These are phyloP conservation scores for Tetrahymena borealis DNA, from an alignment of 73 alveolate genomes.

Conservation along the genomic window DNA sequence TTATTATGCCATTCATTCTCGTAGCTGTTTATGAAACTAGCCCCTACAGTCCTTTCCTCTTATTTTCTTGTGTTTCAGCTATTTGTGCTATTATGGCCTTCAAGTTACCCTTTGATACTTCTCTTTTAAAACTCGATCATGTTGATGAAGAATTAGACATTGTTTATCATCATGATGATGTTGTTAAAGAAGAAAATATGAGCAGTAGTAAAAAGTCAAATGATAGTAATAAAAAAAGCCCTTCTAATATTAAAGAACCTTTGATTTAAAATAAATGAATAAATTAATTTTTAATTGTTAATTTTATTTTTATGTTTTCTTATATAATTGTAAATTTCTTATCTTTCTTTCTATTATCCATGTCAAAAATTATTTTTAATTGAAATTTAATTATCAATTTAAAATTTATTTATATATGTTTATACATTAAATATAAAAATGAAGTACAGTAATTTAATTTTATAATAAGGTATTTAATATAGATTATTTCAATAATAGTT, in stretches of 20 bases:
- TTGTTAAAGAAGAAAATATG: not conserved
- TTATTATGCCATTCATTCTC: not conserved
- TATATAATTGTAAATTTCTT: no score
- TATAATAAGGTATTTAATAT: not conserved
- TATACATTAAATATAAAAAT: no score
- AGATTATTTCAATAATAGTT: not conserved
- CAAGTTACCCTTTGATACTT: not conserved
- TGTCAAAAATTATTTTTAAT: no score
- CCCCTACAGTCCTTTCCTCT: not conserved
- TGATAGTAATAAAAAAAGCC: not conserved
- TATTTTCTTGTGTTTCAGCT: not conserved
- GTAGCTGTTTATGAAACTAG: not conserved
- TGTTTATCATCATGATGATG: not conserved
- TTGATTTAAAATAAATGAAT: not conserved
- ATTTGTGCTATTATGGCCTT: not conserved
- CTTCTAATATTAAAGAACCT: not conserved
- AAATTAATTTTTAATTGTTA: not conserved
- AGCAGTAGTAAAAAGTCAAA: not conserved
- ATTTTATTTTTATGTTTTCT: not conserved
- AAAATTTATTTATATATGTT: no score
- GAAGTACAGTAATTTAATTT: no score
- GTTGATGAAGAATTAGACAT: not conserved
- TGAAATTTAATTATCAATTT: no score
- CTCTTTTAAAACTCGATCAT: not conserved
- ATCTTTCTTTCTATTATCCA: no score